phyloP scores from a whole-genome alignment of 768 basidiomycete species.

The Termitomyces sp. region DNA sequence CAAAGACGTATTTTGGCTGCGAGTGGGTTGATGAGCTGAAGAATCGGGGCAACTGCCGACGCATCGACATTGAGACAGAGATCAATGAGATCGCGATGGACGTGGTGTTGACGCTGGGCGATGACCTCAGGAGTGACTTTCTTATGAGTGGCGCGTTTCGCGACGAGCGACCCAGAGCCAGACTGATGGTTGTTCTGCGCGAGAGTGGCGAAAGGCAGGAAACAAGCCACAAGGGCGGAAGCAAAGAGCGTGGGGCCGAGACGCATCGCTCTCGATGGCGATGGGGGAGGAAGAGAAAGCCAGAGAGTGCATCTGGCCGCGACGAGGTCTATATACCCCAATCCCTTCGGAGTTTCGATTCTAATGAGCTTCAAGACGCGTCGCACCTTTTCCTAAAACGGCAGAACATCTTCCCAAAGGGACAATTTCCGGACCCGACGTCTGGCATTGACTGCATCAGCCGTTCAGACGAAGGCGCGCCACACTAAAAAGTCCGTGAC shows the following conservation, averaged over 20 bases:
- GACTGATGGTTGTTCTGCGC: slow-evolving; percentile 8
- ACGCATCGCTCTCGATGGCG: slow-evolving; percentile 14
- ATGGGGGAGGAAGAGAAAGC: slow-evolving; percentile 4
- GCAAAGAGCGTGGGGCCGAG: slow-evolving; percentile 15
- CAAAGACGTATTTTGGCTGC: slow-evolving; percentile 13
- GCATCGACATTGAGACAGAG: slow-evolving; percentile 15
- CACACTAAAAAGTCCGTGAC: neutral
- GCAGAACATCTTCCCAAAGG: slow-evolving; percentile 8
- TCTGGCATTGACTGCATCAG: slow-evolving; percentile 5
- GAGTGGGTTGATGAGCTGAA: slow-evolving; percentile 13
- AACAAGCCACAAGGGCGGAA: slow-evolving; percentile 11
- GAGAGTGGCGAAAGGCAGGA: slow-evolving; percentile 8
- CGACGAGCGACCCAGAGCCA: slow-evolving; percentile 6
- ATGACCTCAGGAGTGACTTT: slow-evolving; percentile 6
- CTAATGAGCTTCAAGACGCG: slow-evolving; percentile 7
- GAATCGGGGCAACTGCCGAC: slow-evolving; percentile 7
- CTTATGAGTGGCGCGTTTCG: slow-evolving; percentile 6
- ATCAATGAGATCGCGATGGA: slow-evolving; percentile 15
- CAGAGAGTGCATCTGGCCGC: neutral
- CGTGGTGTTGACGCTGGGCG: slow-evolving; percentile 13
- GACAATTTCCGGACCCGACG: neutral
- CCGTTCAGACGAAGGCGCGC: slow-evolving; percentile 10
- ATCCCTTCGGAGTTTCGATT: slow-evolving; percentile 15
- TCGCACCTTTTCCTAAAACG: slow-evolving; percentile 4
- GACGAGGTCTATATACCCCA: slow-evolving; percentile 13